Conservation (phyloP, 2,329 filamentous ascomycete species). For the Hypoxylon rubiginosum region DNA sequence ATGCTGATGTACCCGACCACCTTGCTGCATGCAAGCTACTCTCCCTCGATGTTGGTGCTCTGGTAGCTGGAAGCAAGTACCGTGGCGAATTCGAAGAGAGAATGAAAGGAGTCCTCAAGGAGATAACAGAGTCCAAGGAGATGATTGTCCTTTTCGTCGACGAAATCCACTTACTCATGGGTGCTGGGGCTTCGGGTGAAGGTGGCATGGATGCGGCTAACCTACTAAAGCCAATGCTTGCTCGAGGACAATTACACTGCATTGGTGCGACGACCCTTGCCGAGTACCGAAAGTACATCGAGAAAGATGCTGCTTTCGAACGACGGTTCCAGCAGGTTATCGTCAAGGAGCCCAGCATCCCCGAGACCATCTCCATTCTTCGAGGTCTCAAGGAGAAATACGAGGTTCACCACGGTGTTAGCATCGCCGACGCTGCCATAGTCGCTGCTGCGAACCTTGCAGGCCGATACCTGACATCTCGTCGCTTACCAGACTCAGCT, state of each 20-base stretch:
- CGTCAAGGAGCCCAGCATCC: slow-evolving; percentile 90
- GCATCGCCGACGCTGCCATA: slow-evolving; percentile 92
- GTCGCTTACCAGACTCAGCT: slow-evolving; percentile 93
- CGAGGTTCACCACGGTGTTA: slow-evolving; percentile 98
- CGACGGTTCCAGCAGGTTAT: slow-evolving; percentile 98
- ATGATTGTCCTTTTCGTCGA: slow-evolving; percentile 99
- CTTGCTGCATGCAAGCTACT: slow-evolving; percentile 93
- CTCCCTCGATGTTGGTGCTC: slow-evolving; percentile 92
- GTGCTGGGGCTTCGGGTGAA: slow-evolving; percentile 92
- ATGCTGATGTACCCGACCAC: slow-evolving; percentile 95
- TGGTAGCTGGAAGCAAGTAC: slow-evolving; percentile 98
- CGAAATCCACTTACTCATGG: slow-evolving; percentile 99
- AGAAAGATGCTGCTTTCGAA: slow-evolving; percentile 98
- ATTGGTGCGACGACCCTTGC: slow-evolving; percentile 96
- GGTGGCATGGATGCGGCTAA: slow-evolving; percentile 99
- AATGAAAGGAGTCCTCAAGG: slow-evolving; percentile 99
- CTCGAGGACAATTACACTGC: slow-evolving; percentile 95
- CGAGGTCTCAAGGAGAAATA: slow-evolving; percentile 98
- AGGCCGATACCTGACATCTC: slow-evolving; percentile 90
- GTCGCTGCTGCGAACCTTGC: slow-evolving; percentile 93
- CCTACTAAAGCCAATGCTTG: slow-evolving; percentile 97
- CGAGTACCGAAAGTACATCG: slow-evolving; percentile 98
- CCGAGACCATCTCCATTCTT: slow-evolving; percentile 97
- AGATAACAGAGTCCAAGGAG: slow-evolving; percentile 93
- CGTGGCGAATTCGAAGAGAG: slow-evolving; percentile 98